Conservation (phyloP, 768 basidiomycete genomes). For the Rhodotorula sphaerocarpa region DNA sequence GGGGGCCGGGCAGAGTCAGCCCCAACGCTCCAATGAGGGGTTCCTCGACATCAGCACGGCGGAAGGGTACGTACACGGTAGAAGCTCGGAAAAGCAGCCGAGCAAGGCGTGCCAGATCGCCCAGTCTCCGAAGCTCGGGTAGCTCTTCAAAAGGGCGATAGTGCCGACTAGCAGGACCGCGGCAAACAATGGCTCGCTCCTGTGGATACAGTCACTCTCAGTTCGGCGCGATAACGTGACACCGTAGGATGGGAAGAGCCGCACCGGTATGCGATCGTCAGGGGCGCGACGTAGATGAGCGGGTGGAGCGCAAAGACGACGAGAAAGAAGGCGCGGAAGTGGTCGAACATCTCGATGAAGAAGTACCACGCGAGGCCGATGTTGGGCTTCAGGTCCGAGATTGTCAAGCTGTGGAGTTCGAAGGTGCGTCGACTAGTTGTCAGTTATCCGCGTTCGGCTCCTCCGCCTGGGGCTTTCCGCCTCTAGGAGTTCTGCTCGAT, state of each 20-base stretch:
- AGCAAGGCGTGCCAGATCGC: conserved; percentile 77
- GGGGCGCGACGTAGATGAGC: conserved; percentile 67
- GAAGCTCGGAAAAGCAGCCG: conserved; percentile 70
- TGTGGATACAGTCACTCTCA: too few species aligned
- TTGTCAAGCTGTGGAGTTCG: conserved; percentile 53
- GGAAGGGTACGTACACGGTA: conserved; percentile 59
- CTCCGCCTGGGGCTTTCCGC: too few species aligned
- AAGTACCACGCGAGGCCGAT: conserved; percentile 98
- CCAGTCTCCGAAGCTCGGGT: conserved; percentile 81
- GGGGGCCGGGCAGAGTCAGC: background rate
- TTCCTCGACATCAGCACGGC: too few species aligned
- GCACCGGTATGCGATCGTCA: conserved; percentile 42
- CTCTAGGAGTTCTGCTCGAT: too few species aligned
- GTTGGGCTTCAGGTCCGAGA: conserved; percentile 87
- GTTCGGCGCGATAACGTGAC: background rate
- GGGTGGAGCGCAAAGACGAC: conserved; percentile 86
- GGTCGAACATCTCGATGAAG: conserved; percentile 99
- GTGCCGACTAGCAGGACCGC: conserved; percentile 66
- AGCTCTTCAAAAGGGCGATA: conserved; percentile 77
- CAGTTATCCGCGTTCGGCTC: too few species aligned
- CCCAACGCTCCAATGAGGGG: too few species aligned
- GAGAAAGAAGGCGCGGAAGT: conserved; percentile 90
- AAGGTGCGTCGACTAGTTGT: background rate
- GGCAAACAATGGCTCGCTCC: conserved; percentile 77
- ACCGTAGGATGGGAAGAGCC: background rate